These are phyloP conservation scores for Geum urbanum DNA, from an alignment of 306 rosid species.

Conservation along the genomic window DNA sequence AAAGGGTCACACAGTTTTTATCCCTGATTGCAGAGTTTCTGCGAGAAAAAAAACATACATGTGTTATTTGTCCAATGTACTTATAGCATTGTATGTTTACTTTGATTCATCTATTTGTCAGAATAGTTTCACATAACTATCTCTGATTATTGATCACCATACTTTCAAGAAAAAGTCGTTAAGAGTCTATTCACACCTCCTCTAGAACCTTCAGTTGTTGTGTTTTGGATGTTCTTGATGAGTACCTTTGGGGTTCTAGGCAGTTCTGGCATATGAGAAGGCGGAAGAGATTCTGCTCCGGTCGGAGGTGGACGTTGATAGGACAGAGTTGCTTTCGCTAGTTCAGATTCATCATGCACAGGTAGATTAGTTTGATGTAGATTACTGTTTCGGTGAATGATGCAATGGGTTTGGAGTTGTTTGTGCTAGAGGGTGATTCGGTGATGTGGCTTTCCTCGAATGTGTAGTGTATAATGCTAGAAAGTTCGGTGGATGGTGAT, in stretches of 20 bases:
- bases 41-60: too few relatives aligned
- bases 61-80: too few relatives aligned
- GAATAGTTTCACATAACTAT: too few relatives aligned
- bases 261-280: constrained; percentile 77
- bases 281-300: constrained; percentile 78
- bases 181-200: too few relatives aligned
- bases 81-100: too few relatives aligned
- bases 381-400: not conserved
- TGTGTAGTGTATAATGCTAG: constrained; percentile 76
- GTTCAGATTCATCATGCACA: constrained; percentile 97
- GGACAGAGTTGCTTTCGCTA: constrained; percentile 79
- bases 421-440: constrained; percentile 21
- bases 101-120: too few relatives aligned
- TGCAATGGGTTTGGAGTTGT: not conserved
- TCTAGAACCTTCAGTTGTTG: too few relatives aligned
- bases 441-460: constrained; percentile 42
- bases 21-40: too few relatives aligned
- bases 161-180: too few relatives aligned
- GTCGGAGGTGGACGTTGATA: constrained; percentile 65
- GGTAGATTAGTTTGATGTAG: constrained; percentile 35
- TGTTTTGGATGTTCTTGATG: constrained; percentile 10
- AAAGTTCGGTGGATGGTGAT: constrained; percentile 61
- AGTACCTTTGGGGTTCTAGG: constrained; percentile 42
- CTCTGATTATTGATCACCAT: too few relatives aligned
- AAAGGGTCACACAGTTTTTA: too few relatives aligned